Evolutionary conservation across 2,329 filamentous ascomycete genomes (phyloP).

Genomic region (Trichoderma harzianum): DNA sequence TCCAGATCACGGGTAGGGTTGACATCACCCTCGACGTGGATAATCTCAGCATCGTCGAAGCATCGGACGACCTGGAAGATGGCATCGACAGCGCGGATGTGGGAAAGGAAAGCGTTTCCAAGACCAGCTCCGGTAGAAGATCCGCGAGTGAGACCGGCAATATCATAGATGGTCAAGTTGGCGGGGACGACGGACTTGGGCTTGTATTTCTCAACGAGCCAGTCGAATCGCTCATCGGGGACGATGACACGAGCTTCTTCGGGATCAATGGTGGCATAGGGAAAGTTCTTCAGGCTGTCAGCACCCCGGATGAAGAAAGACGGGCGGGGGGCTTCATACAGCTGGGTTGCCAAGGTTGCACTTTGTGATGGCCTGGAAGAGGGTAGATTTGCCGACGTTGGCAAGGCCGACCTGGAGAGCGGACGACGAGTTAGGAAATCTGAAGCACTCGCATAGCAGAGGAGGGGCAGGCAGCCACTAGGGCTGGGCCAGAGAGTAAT

Average conservation of each 20-base stretch:
- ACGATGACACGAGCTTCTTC: slow-evolving; percentile 98
- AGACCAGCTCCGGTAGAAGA: slow-evolving; percentile 97
- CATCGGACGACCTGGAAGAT: slow-evolving; percentile 96
- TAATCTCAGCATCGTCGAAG: slow-evolving; percentile 99
- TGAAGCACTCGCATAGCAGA: not conserved
- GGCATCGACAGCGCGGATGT: slow-evolving; percentile 96
- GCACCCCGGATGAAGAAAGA: slow-evolving; percentile 37
- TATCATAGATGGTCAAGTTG: slow-evolving; percentile 97
- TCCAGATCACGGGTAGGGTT: slow-evolving; percentile 90
- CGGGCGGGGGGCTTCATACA: slow-evolving; percentile 52
- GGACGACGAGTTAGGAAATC: slow-evolving; percentile 17
- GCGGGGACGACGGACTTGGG: slow-evolving; percentile 96
- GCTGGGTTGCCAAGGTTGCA: slow-evolving; percentile 95
- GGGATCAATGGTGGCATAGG: slow-evolving; percentile 97
- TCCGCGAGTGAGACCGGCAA: slow-evolving; percentile 91
- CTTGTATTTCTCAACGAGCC: slow-evolving; percentile 94
- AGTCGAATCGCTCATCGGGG: slow-evolving; percentile 93
- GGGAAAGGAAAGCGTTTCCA: slow-evolving; percentile 95
- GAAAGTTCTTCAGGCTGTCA: slow-evolving; percentile 73
- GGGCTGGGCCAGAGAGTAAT: slow-evolving; percentile 14
- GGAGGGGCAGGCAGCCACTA: not conserved
- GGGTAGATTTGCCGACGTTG: slow-evolving; percentile 98
- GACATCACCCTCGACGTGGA: slow-evolving; percentile 98
- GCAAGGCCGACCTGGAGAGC: slow-evolving; percentile 81
- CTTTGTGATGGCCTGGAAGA: slow-evolving; percentile 99